Percentiles rank a stretch among this genome's conserved stretches.
phyloP scores from a whole-genome alignment of 2,329 filamentous ascomycete species.

The Beauveria australis region DNA sequence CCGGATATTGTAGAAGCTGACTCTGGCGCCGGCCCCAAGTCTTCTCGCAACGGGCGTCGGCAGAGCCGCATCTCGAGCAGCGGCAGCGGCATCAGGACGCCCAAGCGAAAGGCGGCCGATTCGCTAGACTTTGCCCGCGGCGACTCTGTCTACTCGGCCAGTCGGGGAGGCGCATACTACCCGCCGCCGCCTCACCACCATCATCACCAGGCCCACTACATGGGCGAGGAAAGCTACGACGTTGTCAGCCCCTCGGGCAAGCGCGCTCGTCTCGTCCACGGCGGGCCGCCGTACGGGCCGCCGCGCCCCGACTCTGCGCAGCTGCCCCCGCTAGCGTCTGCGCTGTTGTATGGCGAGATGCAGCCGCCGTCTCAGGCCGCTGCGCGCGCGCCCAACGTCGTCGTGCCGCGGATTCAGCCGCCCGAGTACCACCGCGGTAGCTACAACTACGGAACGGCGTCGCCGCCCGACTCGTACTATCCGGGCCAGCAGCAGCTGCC shows the following conservation, averaged over 20 bases:
- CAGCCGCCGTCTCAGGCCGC: not conserved
- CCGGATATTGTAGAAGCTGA: constrained; percentile 41
- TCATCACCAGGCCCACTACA: not conserved
- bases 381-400: constrained; percentile 16
- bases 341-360: constrained; percentile 2
- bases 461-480: constrained; percentile 3
- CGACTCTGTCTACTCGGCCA: not conserved
- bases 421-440: constrained; percentile 13
- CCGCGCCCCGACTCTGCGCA: constrained; percentile 5
- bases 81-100: constrained; percentile 12
- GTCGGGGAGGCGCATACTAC: not conserved
- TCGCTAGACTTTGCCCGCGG: constrained; percentile 2
- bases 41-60: constrained; percentile 12
- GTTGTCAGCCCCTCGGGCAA: constrained; percentile 17
- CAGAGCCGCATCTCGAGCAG: constrained; percentile 13
- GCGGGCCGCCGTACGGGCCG: not conserved
- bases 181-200: not conserved
- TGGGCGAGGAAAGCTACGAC: constrained; percentile 10
- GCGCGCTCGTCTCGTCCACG: constrained; percentile 15
- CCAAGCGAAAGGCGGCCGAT: constrained; percentile 20
- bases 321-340: constrained; percentile 5
- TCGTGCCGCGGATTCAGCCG: constrained; percentile 19
- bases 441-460: not conserved
- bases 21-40: constrained; percentile 7
- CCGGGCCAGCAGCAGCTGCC: not conserved